A percentile compares a stretch with the other conserved stretches of the same genome.
Evolutionary conservation across 2,329 filamentous ascomycete genomes (phyloP).

Genomic region (Paecilomyces dactylethromorphus): DNA sequence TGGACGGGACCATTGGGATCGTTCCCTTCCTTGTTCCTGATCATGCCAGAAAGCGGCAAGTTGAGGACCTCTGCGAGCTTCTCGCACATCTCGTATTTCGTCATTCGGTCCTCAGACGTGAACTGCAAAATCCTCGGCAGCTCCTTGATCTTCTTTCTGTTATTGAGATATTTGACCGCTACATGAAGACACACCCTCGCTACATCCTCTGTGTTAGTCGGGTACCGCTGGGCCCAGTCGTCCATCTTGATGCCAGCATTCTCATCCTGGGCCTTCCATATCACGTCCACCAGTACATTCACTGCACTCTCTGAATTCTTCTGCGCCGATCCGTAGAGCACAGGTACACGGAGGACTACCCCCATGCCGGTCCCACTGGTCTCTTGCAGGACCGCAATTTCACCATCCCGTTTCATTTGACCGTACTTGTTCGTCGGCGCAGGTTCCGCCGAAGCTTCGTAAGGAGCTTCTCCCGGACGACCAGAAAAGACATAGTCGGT

Average conservation of each 20-base stretch:
- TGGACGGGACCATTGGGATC: conserved; percentile 65
- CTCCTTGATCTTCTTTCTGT: conserved; percentile 40
- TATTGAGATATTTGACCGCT: conserved; percentile 59
- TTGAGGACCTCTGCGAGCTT: conserved; percentile 73
- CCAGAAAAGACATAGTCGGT: conserved; percentile 75
- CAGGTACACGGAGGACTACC: conserved; percentile 71
- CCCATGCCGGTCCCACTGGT: conserved; percentile 50
- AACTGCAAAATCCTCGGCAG: conserved; percentile 74
- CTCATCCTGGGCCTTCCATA: conserved; percentile 65
- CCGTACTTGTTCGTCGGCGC: conserved; percentile 74
- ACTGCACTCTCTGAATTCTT: conserved; percentile 70
- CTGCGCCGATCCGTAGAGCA: conserved; percentile 74
- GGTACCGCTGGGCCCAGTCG: conserved; percentile 76
- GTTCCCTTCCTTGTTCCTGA: conserved; percentile 61
- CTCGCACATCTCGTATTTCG: conserved; percentile 84
- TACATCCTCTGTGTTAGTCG: conserved; percentile 84
- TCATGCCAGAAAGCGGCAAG: conserved; percentile 61
- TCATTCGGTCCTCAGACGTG: conserved; percentile 76
- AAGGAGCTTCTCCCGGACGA: conserved; percentile 76
- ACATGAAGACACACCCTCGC: conserved; percentile 71
- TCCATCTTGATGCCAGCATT: conserved; percentile 67
- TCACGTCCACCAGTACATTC: conserved; percentile 69
- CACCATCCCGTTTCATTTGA: conserved; percentile 65
- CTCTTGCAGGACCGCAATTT: conserved; percentile 61
- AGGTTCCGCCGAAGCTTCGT: conserved; percentile 58